Evolutionary conservation across 176 grass and related monocot genomes (phyloP), one percentile per base, ranked within the genome.

Genomic region (Typha latifolia): DNA sequence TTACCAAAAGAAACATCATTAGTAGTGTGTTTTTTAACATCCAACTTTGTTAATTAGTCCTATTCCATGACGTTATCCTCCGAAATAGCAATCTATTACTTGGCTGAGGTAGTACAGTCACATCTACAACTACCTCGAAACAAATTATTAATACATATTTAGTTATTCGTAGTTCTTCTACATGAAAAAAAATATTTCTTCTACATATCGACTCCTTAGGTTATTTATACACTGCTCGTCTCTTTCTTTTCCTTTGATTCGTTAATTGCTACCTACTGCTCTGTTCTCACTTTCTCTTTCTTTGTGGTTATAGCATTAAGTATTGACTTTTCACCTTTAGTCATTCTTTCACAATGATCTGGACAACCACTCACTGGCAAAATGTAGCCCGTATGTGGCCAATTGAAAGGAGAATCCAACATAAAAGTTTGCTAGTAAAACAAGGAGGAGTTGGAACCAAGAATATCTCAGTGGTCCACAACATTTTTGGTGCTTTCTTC

Each of bases 351-450:
- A 55, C n/a, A 18, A 55, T 16, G 3, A 18, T 55, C n/a, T 8
- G 51, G 51, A n/a, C n/a, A 55, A 14, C 14, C 5, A 14, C 14
- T 3, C n/a, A 16, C 6, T 5, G 19, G 51, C 51, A 16, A 6
- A 14, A 51, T 9, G 27, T 29, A 51, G 49, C 49, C 49, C 49
- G 49, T 51, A 51, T 51, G 49, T 15, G 49, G 15, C 68, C 47
- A 62, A 62, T 63, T 62, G 7, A 23, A 11, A n/a, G 32, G 68
- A 69, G 23, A 75, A 51, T 61, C 8, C 51, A 75, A 49, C 72
- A 71, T 3, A 81, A 49, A 75, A 51, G 3, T 85, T 51, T 43
- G 71, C 66, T 72, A 68, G 48, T 50, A 55, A 53, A 63, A 27
- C 66, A 79, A 67, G 15, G 13, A 21, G 49, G 7, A 57, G 51